Conservation (phyloP, 2,329 filamentous ascomycete genomes). For the Colletotrichum karsti region DNA sequence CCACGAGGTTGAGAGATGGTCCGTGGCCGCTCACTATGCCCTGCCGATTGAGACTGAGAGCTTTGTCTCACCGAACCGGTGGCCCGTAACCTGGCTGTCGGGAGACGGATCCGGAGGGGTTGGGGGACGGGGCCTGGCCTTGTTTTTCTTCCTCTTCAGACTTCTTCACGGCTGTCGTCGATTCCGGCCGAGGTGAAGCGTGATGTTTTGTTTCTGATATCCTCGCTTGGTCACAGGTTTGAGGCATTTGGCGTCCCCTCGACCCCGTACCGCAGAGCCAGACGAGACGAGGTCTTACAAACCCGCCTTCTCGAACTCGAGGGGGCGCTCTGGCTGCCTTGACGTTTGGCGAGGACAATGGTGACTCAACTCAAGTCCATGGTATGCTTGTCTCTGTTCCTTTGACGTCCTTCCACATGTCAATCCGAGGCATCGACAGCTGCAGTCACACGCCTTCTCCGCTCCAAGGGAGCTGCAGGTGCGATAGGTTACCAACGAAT, state of each 20-base stretch:
- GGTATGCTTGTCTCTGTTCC: too few species aligned
- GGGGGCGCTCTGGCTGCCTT: too few species aligned
- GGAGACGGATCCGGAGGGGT: neutral
- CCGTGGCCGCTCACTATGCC: neutral
- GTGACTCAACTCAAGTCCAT: neutral
- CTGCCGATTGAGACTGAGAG: neutral
- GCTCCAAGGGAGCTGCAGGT: neutral
- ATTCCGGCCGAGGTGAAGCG: neutral
- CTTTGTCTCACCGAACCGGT: constrained; percentile 4
- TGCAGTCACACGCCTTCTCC: neutral
- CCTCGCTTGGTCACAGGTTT: neutral
- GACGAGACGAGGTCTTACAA: neutral
- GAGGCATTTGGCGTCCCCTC: neutral
- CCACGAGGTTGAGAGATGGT: constrained; percentile 3
- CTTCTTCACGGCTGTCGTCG: neutral
- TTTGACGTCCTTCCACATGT: neutral
- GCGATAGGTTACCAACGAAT: constrained; percentile 23
- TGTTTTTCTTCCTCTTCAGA: neutral
- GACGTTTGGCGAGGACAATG: neutral
- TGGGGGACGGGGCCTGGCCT: neutral
- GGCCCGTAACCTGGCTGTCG: neutral
- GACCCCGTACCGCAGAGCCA: too few species aligned
- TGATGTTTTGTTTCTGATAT: neutral
- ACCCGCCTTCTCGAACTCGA: neutral
- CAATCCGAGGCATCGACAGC: neutral